A percentile compares a stretch with the other conserved stretches of the same genome.
These are phyloP conservation scores for Penicillium sp. DNA, from an alignment of 2,329 filamentous ascomycete species.

Conservation along the genomic window DNA sequence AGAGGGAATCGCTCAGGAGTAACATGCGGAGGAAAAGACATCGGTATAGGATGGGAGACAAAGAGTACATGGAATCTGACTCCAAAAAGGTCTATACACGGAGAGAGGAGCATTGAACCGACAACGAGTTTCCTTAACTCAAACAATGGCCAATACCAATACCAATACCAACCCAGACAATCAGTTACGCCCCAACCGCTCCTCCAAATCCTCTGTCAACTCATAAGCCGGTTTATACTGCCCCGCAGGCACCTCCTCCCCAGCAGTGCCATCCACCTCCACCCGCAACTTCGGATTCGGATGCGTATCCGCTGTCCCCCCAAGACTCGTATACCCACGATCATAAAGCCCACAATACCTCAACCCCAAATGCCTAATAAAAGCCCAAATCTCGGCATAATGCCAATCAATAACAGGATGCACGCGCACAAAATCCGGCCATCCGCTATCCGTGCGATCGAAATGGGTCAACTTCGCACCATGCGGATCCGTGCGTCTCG, in stretches of 20 bases:
- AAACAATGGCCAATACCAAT: too few relatives aligned
- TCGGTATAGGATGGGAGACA: too few relatives aligned
- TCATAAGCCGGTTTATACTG: constrained; percentile 22
- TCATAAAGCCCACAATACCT: constrained; percentile 85
- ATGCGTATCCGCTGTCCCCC: constrained; percentile 76
- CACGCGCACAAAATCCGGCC: constrained; percentile 85
- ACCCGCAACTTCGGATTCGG: constrained; percentile 68
- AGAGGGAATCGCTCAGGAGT: too few relatives aligned
- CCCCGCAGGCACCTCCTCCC: too few relatives aligned
- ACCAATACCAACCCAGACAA: constrained; percentile 12
- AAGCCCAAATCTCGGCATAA: constrained; percentile 87
- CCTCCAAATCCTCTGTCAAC: constrained; percentile 57
- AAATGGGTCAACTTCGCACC: constrained; percentile 73
- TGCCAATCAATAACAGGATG: constrained; percentile 98
- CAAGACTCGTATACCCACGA: constrained; percentile 80
- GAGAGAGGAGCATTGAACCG: too few relatives aligned
- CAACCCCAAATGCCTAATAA: constrained; percentile 63
- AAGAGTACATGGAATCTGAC: too few relatives aligned
- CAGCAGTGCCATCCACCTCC: too few relatives aligned
- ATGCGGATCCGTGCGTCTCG: constrained; percentile 84
- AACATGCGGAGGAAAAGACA: too few relatives aligned
- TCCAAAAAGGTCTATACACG: too few relatives aligned
- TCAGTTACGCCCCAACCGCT: constrained; percentile 64
- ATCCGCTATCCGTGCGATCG: constrained; percentile 75
- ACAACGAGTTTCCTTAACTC: too few relatives aligned